Evolutionary conservation across 1,139 yeast genomes (phyloP).

Genomic region (Sugiyamaella sp.): DNA sequence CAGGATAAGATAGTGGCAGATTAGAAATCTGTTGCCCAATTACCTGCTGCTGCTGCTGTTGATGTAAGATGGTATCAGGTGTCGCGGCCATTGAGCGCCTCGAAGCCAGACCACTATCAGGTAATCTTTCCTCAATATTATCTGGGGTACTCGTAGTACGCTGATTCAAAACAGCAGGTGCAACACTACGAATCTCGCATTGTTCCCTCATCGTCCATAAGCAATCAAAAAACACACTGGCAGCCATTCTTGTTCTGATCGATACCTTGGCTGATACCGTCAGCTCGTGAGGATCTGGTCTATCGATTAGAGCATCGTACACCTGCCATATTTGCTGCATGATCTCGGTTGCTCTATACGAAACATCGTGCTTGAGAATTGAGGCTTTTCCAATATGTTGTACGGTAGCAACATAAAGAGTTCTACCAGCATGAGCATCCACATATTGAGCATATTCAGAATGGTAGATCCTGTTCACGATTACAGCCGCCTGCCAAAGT

Average conservation of each 20-base stretch:
- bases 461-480: slow-evolving; percentile 75
- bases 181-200: slow-evolving; percentile 58
- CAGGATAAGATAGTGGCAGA: slow-evolving; percentile 16
- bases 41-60: slow-evolving; percentile 12
- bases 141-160: slow-evolving; percentile 32
- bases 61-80: slow-evolving; percentile 5
- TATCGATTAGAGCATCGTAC: slow-evolving; percentile 56
- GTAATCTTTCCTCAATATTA: slow-evolving; percentile 17
- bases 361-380: slow-evolving; percentile 86
- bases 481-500: slow-evolving; percentile 90
- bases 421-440: slow-evolving; percentile 73
- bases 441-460: slow-evolving; percentile 68
- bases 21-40: slow-evolving; percentile 13
- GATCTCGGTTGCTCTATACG: slow-evolving; percentile 89
- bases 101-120: slow-evolving; percentile 2
- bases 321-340: slow-evolving; percentile 94
- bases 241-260: slow-evolving; percentile 83
- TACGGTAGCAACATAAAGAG: slow-evolving; percentile 70
- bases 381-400: slow-evolving; percentile 76
- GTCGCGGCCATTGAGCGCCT: background rate
- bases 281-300: slow-evolving; percentile 36
- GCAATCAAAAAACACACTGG: slow-evolving; percentile 89
- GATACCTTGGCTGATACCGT: slow-evolving; percentile 47
- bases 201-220: slow-evolving; percentile 80
- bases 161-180: slow-evolving; percentile 42